A percentile compares a stretch with the other conserved stretches of the same genome.
Conservation (phyloP, 1,284 basidiomycete genomes). For the Papiliotrema laurentii region DNA sequence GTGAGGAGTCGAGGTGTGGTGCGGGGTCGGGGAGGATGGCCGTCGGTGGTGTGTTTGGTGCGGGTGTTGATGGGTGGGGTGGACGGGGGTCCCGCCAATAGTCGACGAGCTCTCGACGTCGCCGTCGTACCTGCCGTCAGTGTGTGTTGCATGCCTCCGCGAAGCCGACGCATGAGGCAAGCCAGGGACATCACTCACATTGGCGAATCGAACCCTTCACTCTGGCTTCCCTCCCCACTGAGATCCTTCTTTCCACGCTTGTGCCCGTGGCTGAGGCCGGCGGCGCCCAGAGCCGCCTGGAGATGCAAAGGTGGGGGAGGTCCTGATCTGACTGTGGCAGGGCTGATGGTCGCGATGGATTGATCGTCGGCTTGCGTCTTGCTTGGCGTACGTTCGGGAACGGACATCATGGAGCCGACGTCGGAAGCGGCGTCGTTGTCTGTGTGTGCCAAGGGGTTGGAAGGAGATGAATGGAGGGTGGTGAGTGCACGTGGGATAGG, state of each 20-base stretch:
- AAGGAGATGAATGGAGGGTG: background rate
- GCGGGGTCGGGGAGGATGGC: slow-evolving; percentile 54
- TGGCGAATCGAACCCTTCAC: slow-evolving; percentile 45
- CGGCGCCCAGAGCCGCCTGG: slow-evolving; percentile 1
- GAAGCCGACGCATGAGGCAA: too few species aligned
- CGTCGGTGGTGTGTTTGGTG: slow-evolving; percentile 50
- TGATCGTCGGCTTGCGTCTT: too few species aligned
- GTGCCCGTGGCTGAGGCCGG: slow-evolving; percentile 7
- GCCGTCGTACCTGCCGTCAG: slow-evolving; percentile 78
- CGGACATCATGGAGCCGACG: slow-evolving; percentile 40
- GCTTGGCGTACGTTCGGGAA: slow-evolving; percentile 19
- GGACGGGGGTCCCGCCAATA: slow-evolving; percentile 43
- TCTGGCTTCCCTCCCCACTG: slow-evolving; percentile 31
- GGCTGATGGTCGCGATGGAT: slow-evolving; percentile 8
- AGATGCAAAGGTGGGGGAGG: background rate
- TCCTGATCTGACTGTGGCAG: background rate
- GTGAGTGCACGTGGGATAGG: background rate
- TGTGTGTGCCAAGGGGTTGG: slow-evolving; percentile 10
- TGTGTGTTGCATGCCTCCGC: too few species aligned
- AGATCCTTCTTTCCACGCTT: slow-evolving; percentile 18
- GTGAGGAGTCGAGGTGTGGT: slow-evolving; percentile 1
- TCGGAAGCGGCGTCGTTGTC: slow-evolving; percentile 44
- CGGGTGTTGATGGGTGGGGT: slow-evolving; percentile 20
- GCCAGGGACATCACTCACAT: slow-evolving; percentile 35
- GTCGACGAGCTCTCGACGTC: slow-evolving; percentile 66